Evolutionary conservation across 306 rosid genomes (phyloP).

Genomic region (Glycine soja): DNA sequence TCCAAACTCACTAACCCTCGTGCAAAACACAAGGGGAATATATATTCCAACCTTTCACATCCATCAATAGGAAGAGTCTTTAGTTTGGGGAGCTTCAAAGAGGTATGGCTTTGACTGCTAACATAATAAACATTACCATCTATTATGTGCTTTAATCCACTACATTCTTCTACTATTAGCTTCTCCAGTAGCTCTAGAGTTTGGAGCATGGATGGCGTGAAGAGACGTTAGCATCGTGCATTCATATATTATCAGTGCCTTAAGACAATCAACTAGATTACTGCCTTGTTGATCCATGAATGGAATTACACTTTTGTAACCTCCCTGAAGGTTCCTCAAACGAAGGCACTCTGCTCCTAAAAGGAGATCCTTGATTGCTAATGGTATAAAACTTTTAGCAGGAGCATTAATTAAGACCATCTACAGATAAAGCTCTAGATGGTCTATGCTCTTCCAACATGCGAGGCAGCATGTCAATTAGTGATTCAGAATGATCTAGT

Average conservation of each 20-base stretch:
- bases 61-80: not conserved
- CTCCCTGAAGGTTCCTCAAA: too few species aligned
- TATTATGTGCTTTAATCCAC: conserved; percentile 26
- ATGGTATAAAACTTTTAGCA: too few species aligned
- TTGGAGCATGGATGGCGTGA: conserved; percentile 1
- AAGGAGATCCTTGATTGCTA: too few species aligned
- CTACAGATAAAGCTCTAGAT: too few species aligned
- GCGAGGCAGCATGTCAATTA: not conserved
- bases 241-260: too few species aligned
- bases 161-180: not conserved
- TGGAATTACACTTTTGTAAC: not conserved
- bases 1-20: not conserved
- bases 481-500: not conserved
- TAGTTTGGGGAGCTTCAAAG: conserved; percentile 19
- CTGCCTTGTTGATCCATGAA: conserved; percentile 33
- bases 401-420: not conserved
- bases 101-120: not conserved
- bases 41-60: conserved; percentile 19
- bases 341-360: too few species aligned
- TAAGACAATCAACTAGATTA: conserved; percentile 4
- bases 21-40: conserved; percentile 1
- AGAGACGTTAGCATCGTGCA: not conserved
- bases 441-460: too few species aligned
- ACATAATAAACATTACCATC: not conserved
- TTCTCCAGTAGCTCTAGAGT: conserved; percentile 2